Base-by-base conservation (phyloP, 2,329 filamentous ascomycete species). In the Aspergillus ustus region DNA sequence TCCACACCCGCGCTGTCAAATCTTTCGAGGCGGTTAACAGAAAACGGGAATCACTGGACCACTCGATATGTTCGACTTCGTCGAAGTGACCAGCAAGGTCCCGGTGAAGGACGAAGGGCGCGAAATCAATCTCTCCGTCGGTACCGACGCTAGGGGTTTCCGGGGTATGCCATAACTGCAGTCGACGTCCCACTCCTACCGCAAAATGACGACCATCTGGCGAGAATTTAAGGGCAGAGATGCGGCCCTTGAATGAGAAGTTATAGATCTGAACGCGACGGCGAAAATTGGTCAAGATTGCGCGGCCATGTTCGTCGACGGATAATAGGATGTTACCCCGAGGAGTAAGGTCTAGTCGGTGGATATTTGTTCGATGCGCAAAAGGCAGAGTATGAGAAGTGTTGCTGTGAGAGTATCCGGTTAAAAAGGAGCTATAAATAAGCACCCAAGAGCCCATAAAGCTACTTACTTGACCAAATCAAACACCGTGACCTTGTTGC, bases 141-240 rank as follows among this genome's bases (percentile, higher is more conserved):
- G 84, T 84, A 67, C 89, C 91, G 25, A 90, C 85, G 66, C 93
- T 92, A 3, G 94, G 94, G 0, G 91, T 95, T 3, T 91, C 93
- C 0, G 95, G 95, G 31, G 96, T 96, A 71, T 95, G 91, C 95
- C 95, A 99, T 68, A 98, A 90, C 82, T 99, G 93, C 62, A 97
- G 88, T 71, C 91, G 90, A 70, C 94, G 87, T 40, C 93, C 94
- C 25, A 97, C 82, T 49, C 90, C 94, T 40, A 94, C 93, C 28
- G 91, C 94, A 73, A 99, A 99, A 78, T 96, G 89, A 52, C 89
- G 88, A 22, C 95, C 95, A 1, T 92, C 96, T 0, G 94, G 93
- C 22, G 95, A 93, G 73, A 99, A 99, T 0, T 91, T 86, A 37
- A 99, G 87, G 0, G 93, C 89, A 15, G 92, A 91, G 44, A 96